phyloP scores from a whole-genome alignment of 2,329 filamentous ascomycete species.

The Scopulariopsis brevicaulis region DNA sequence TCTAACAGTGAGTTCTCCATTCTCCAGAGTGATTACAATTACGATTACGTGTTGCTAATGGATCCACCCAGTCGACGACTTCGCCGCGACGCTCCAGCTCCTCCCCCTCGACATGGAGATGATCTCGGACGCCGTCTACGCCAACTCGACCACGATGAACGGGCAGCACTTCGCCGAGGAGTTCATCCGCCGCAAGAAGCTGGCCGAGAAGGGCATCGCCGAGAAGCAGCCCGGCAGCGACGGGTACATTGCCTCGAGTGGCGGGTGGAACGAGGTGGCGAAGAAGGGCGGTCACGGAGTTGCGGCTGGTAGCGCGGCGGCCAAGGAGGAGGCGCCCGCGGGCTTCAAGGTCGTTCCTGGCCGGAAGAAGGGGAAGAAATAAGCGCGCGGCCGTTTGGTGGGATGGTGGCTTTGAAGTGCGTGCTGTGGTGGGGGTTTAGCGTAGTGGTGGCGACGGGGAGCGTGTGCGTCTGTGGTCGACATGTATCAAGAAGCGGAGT shows the following conservation, averaged over 20 bases:
- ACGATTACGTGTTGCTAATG: slow-evolving; percentile 17
- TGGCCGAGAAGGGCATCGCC: slow-evolving; percentile 84
- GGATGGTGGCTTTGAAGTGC: neutral
- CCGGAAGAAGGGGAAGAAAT: slow-evolving; percentile 85
- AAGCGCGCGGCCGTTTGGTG: slow-evolving; percentile 9
- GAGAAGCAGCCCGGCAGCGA: slow-evolving; percentile 56
- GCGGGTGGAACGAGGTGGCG: slow-evolving; percentile 93
- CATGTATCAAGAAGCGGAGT: no score
- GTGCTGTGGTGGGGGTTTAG: neutral
- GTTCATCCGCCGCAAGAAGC: slow-evolving; percentile 83
- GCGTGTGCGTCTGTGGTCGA: no score
- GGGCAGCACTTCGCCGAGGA: slow-evolving; percentile 89
- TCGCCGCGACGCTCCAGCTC: slow-evolving; percentile 63
- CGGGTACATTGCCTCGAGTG: slow-evolving; percentile 32
- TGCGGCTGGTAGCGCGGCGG: slow-evolving; percentile 4
- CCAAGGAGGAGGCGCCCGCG: slow-evolving; percentile 39
- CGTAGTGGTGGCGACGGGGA: no score
- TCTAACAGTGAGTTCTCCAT: slow-evolving; percentile 33
- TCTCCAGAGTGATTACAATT: neutral
- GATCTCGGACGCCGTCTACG: slow-evolving; percentile 84
- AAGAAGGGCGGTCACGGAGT: slow-evolving; percentile 61
- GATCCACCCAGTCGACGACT: slow-evolving; percentile 54
- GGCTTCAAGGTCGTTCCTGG: slow-evolving; percentile 84
- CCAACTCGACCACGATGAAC: slow-evolving; percentile 78
- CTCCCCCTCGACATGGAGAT: slow-evolving; percentile 70